Conservation (phyloP, 352 stramenopile genomes). For the Phytophthora fragariaefolia region DNA sequence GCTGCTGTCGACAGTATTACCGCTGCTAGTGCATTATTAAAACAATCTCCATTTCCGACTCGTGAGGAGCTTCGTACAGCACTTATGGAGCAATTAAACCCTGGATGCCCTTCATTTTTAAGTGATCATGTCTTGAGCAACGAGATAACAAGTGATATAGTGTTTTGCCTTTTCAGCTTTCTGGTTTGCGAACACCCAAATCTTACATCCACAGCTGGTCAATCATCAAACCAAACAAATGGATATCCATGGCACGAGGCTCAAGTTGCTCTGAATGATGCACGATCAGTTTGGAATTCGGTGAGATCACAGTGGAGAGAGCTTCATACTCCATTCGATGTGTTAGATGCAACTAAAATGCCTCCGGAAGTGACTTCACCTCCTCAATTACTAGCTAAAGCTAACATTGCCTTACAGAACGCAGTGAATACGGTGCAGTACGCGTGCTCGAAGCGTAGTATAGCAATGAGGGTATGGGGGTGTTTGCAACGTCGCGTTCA, state of each 20-base stretch:
- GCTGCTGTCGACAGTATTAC: conserved; percentile 10
- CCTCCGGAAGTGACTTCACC: conserved; percentile 54
- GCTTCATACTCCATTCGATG: conserved; percentile 64
- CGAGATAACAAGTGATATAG: conserved; percentile 51
- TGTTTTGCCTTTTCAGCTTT: conserved; percentile 70
- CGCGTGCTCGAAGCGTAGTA: conserved; percentile 65
- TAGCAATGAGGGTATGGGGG: conserved; percentile 53
- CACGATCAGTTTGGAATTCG: conserved; percentile 49
- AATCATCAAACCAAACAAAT: conserved; percentile 1
- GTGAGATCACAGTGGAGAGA: conserved; percentile 66
- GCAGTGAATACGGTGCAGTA: conserved; percentile 79
- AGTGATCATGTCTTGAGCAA: conserved; percentile 42
- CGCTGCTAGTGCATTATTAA: conserved; percentile 1
- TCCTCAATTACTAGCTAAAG: conserved; percentile 53
- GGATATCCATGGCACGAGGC: conserved; percentile 67
- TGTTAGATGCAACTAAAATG: conserved; percentile 46
- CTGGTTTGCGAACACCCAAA: conserved; percentile 63
- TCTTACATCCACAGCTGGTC: conserved; percentile 17
- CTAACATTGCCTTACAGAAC: conserved; percentile 70
- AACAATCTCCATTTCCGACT: conserved; percentile 43
- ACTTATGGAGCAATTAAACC: conserved; percentile 48
- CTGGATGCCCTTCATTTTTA: conserved; percentile 52
- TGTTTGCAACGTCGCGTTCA: conserved; percentile 67
- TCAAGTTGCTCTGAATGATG: conserved; percentile 51
- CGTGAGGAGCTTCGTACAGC: conserved; percentile 48